Base-by-base conservation (phyloP, 805 yeast species). In the Kodamaea kakaduensis region DNA sequence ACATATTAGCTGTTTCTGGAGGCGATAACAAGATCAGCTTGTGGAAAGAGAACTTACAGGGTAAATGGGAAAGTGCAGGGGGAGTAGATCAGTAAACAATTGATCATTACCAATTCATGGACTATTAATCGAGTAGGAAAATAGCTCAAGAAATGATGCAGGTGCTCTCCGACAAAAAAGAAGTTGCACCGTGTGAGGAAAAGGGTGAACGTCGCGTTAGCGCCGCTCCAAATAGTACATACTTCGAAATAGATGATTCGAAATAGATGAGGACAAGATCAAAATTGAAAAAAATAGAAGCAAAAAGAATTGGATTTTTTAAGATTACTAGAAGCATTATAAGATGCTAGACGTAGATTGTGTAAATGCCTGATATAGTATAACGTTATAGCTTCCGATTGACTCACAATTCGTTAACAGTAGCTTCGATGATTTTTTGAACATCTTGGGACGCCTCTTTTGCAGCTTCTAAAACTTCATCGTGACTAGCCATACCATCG, bases 61-160 rank as follows among this genome's bases (percentile, higher is more conserved):
- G 97, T 35, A 78, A 80, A 51, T 90, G 98, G 98, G 97, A 90
- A 64, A 72, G 86, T 38, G 96, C 96, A n/a, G 97, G 97, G 35
- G 94, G 81, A 54, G 93, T 93, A 46, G 89, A 84, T 52, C 94
- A 87, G 61, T 85, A 23, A 25, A 13, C 27, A n/a, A n/a, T n/a
- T n/a, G n/a, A n/a, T n/a, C n/a, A n/a, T n/a, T n/a, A n/a, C n/a
- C n/a, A n/a, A n/a, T n/a, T n/a, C n/a, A n/a, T n/a, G n/a, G n/a
- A n/a, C n/a, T n/a, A n/a, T n/a, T n/a, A n/a, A n/a, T n/a, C n/a
- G n/a, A n/a, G n/a, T n/a, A n/a, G n/a, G n/a, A n/a, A n/a, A n/a
- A n/a, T n/a, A n/a, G n/a, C n/a, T n/a, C n/a, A n/a, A n/a, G n/a
- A n/a, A n/a, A n/a, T n/a, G n/a, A n/a, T n/a, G n/a, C n/a, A n/a